phyloP scores from a whole-genome alignment of 805 yeast species.

The Yueomyces sinensis region DNA sequence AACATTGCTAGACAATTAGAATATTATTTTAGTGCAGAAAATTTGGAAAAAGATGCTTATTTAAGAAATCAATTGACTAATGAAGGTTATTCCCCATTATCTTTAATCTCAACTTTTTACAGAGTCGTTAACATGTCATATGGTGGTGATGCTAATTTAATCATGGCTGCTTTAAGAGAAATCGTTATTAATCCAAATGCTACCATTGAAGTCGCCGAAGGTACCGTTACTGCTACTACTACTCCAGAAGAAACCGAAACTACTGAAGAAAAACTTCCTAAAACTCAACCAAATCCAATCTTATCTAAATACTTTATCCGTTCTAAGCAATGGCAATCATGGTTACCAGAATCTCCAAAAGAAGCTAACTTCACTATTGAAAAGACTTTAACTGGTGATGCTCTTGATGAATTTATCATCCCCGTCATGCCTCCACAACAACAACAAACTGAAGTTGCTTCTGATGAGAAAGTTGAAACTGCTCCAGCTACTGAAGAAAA shows the following conservation, averaged over 20 bases:
- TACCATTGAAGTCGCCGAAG: constrained; percentile 17
- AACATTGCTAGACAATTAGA: constrained; percentile 49
- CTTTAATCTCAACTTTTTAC: constrained; percentile 16
- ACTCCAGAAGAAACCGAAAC: constrained; percentile 2
- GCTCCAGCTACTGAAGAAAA: too few species aligned
- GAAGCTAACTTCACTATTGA: constrained; percentile 9
- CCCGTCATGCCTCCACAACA: not conserved
- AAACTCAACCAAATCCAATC: not conserved
- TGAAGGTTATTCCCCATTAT: constrained; percentile 21
- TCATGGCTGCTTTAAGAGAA: constrained; percentile 22
- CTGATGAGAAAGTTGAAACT: not conserved
- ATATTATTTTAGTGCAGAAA: constrained; percentile 82
- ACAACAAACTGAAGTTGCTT: not conserved
- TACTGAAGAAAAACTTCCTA: not conserved
- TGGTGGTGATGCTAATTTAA: constrained; percentile 21
- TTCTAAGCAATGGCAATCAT: constrained; percentile 17
- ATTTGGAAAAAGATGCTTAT: constrained; percentile 71
- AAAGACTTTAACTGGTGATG: constrained; percentile 10
- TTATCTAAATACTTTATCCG: constrained; percentile 19
- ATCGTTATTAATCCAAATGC: constrained; percentile 19
- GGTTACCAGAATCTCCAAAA: constrained; percentile 8
- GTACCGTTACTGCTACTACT: constrained; percentile 4
- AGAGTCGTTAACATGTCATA: constrained; percentile 41
- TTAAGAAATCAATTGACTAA: constrained; percentile 56
- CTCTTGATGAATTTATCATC: constrained; percentile 14